phyloP scores from a whole-genome alignment of 805 yeast species.

The Metschnikowia koreensis region DNA sequence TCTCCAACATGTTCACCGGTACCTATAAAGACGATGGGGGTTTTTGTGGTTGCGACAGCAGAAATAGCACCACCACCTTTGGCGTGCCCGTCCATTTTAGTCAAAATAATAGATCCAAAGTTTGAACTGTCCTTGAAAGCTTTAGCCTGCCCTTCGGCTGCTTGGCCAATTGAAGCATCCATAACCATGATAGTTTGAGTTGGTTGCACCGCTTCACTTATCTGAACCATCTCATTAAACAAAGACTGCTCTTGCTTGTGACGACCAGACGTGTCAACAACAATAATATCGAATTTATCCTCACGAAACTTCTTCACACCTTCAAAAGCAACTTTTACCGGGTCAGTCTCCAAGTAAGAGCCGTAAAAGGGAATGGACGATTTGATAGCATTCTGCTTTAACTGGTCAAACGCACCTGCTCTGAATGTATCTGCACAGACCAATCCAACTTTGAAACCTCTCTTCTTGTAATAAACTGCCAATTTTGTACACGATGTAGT shows the following conservation, averaged over 20 bases:
- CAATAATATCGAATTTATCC: slow-evolving; percentile 88
- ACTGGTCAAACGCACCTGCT: slow-evolving; percentile 99
- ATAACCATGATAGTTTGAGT: slow-evolving; percentile 95
- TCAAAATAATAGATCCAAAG: slow-evolving; percentile 91
- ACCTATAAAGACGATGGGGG: slow-evolving; percentile 95
- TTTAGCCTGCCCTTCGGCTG: slow-evolving; percentile 90
- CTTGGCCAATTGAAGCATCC: slow-evolving; percentile 97
- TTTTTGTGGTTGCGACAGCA: slow-evolving; percentile 94
- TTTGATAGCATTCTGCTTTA: slow-evolving; percentile 94
- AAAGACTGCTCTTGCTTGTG: slow-evolving; percentile 92
- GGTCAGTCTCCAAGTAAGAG: slow-evolving; percentile 92
- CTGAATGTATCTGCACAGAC: slow-evolving; percentile 99
- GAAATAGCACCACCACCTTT: slow-evolving; percentile 99
- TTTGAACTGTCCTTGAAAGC: slow-evolving; percentile 93
- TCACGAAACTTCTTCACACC: slow-evolving; percentile 91
- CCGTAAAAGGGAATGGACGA: slow-evolving; percentile 94
- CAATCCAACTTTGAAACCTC: slow-evolving; percentile 92
- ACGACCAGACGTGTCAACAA: slow-evolving; percentile 97
- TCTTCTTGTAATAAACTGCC: slow-evolving; percentile 88
- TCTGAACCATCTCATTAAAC: slow-evolving; percentile 93
- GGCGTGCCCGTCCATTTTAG: slow-evolving; percentile 98
- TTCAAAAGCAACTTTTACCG: slow-evolving; percentile 84
- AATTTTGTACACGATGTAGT: slow-evolving; percentile 96
- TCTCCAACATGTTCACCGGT: slow-evolving; percentile 97
- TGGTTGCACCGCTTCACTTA: slow-evolving; percentile 84